These are phyloP conservation scores for Amauroascus verrucosus DNA, from an alignment of 2,329 filamentous ascomycete species.

Conservation along the genomic window DNA sequence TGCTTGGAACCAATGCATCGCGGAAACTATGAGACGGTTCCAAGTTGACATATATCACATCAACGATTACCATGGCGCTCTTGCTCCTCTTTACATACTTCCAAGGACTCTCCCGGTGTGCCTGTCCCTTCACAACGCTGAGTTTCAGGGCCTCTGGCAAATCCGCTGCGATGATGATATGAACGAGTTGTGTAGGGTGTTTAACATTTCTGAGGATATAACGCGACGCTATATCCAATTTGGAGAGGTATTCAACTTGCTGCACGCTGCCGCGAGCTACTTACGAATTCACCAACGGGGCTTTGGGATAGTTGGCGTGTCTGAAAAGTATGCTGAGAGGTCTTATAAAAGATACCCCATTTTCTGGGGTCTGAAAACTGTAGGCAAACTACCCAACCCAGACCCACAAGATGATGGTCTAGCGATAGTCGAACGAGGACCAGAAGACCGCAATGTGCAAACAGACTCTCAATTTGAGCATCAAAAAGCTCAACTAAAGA, in stretches of 20 bases:
- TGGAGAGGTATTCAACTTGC: constrained; percentile 58
- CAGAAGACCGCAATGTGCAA: constrained; percentile 40
- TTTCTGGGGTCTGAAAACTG: constrained; percentile 56
- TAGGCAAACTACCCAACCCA: constrained; percentile 55
- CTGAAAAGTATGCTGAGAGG: constrained; percentile 57
- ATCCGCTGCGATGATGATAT: constrained; percentile 53
- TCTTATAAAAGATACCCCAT: constrained; percentile 58
- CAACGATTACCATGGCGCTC: constrained; percentile 55
- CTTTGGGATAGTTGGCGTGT: constrained; percentile 58
- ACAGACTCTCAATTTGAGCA: constrained; percentile 49
- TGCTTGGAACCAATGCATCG: constrained; percentile 61
- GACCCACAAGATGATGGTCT: constrained; percentile 55
- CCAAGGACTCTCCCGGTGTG: constrained; percentile 53
- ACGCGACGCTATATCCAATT: constrained; percentile 56
- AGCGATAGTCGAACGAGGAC: constrained; percentile 49
- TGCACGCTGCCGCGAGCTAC: constrained; percentile 57
- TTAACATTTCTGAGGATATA: constrained; percentile 49
- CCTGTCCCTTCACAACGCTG: constrained; percentile 57
- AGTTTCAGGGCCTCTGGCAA: constrained; percentile 60
- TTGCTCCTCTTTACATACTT: constrained; percentile 55
- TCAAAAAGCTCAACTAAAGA: constrained; percentile 43
- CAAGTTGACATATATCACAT: constrained; percentile 55
- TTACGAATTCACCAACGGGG: constrained; percentile 57
- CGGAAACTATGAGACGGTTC: constrained; percentile 53
- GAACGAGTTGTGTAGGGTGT: constrained; percentile 54